Conservation (phyloP, 1,284 basidiomycete genomes). For the Sporisorium reilianum region DNA sequence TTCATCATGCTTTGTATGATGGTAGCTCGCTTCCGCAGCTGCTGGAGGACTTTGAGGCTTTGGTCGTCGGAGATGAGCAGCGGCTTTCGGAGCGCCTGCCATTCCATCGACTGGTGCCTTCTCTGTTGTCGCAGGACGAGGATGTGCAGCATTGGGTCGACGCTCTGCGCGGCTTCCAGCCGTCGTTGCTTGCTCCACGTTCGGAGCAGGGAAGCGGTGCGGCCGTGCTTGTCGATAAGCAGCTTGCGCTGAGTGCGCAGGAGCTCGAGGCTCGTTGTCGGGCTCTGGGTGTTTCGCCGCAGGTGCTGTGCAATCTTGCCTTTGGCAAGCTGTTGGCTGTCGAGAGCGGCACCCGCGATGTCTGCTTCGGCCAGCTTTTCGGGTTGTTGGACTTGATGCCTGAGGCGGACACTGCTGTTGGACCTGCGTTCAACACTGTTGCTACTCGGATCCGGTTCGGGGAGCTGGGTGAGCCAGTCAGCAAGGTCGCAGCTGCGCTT, state of each 20-base stretch:
- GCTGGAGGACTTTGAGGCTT: conserved; percentile 40
- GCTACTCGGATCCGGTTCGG: conserved; percentile 50
- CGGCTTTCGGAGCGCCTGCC: conserved; percentile 18
- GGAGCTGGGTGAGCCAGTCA: conserved; percentile 12
- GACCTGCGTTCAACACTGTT: conserved; percentile 65
- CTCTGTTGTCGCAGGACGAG: conserved; percentile 43
- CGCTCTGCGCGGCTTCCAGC: conserved; percentile 34
- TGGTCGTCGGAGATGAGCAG: conserved; percentile 6
- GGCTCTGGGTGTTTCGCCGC: conserved; percentile 46
- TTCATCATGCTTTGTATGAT: conserved; percentile 62
- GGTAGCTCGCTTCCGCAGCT: conserved; percentile 55
- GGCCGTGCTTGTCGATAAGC: conserved; percentile 18
- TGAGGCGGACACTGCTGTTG: conserved; percentile 55
- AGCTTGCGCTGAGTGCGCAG: conserved; percentile 19
- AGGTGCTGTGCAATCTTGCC: conserved; percentile 58
- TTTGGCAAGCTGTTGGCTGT: conserved; percentile 57
- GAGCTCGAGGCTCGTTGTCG: conserved; percentile 35
- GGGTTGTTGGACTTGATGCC: conserved; percentile 53
- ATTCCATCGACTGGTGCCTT: conserved; percentile 49
- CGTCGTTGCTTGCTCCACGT: conserved; percentile 15
- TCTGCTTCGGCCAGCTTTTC: conserved; percentile 65
- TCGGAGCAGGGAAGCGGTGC: neutral
- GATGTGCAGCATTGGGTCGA: conserved; percentile 53
- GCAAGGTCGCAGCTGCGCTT: conserved; percentile 26
- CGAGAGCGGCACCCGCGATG: conserved; percentile 40